Evolutionary conservation across 116 monocot species (phyloP).

Genomic region (Trichopus zeylanicus): DNA sequence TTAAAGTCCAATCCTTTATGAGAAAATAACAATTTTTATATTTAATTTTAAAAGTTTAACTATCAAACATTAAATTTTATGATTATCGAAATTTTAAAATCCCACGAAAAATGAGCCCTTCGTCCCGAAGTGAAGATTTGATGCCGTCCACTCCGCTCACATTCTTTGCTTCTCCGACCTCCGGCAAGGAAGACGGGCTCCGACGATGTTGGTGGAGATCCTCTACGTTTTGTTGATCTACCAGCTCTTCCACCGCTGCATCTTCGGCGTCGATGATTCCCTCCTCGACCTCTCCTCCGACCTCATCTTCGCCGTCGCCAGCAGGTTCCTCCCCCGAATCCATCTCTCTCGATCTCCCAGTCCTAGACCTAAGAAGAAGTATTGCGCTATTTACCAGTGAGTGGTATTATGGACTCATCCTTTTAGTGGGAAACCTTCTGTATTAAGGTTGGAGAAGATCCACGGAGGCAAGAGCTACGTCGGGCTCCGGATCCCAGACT

Average conservation of each 20-base stretch:
- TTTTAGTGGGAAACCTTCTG: background rate
- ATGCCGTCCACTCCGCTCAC: too few species aligned
- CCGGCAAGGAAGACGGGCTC: background rate
- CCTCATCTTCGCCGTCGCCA: conserved; percentile 52
- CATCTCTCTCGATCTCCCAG: background rate
- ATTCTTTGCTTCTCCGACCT: too few species aligned
- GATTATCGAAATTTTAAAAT: too few species aligned
- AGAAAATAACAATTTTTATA: too few species aligned
- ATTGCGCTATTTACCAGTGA: too few species aligned
- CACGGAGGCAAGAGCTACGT: conserved; percentile 80
- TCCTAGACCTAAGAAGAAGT: background rate
- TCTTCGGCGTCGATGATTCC: conserved; percentile 35
- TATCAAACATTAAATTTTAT: too few species aligned
- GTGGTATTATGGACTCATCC: too few species aligned
- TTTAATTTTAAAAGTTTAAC: too few species aligned
- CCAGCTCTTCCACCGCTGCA: conserved; percentile 37
- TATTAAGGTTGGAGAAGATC: conserved; percentile 64
- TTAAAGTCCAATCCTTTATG: too few species aligned
- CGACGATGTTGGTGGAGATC: conserved; percentile 77
- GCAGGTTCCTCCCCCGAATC: conserved; percentile 26
- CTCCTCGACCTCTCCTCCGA: conserved; percentile 39
- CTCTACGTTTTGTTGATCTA: conserved; percentile 61
- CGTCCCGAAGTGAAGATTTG: too few species aligned
- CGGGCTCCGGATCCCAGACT: conserved; percentile 87
- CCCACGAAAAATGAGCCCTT: too few species aligned